Percentiles rank a stretch among this genome's conserved stretches.
phyloP scores from a whole-genome alignment of 306 rosid species.

The Sphenostylis stenocarpa region DNA sequence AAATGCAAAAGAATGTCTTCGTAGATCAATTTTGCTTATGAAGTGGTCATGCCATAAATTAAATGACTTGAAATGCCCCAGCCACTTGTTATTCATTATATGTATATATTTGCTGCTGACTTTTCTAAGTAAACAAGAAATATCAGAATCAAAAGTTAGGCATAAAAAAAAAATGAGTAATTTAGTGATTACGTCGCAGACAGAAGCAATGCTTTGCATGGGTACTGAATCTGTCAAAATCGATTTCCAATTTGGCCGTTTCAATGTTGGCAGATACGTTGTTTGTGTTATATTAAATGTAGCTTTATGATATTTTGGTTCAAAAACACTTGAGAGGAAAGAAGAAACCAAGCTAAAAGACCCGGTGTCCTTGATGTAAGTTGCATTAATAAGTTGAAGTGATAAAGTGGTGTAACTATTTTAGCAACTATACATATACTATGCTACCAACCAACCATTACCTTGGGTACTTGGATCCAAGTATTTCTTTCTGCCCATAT shows the following conservation, averaged over 20 bases:
- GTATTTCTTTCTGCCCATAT: conserved; percentile 85
- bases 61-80: not conserved
- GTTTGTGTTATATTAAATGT: not conserved
- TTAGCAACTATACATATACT: not conserved
- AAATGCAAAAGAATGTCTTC: conserved; percentile 7
- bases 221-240: not conserved
- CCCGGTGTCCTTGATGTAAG: not conserved
- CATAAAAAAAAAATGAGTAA: not conserved
- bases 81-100: not conserved
- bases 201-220: not conserved
- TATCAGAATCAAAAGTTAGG: not conserved
- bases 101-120: not conserved
- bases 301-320: not conserved
- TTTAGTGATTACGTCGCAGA: not conserved
- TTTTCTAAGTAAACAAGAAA: not conserved
- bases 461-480: conserved; percentile 68
- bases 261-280: not conserved
- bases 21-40: not conserved
- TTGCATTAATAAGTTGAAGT: not conserved
- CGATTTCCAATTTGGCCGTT: not conserved
- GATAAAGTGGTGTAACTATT: not conserved
- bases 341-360: not conserved
- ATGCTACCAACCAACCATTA: too few relatives aligned
- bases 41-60: not conserved
- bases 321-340: not conserved